A percentile compares a stretch with the other conserved stretches of the same genome.
These are phyloP conservation scores for Xanthoceras sorbifolium DNA, from an alignment of 345 rosid genomes.

Conservation along the genomic window DNA sequence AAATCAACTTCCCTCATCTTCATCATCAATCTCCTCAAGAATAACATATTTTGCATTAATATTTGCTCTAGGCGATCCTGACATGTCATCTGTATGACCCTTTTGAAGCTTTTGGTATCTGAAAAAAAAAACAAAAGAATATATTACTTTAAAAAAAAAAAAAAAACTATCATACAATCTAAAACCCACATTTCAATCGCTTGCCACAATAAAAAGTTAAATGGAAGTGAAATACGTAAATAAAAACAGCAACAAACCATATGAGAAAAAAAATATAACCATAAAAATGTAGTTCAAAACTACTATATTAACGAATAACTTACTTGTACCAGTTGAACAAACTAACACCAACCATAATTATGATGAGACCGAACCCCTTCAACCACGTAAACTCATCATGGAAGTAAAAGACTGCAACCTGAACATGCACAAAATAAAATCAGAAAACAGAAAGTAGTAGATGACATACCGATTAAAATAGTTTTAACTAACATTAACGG, in stretches of 20 bases:
- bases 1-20: slow-evolving; percentile 45
- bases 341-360: slow-evolving; percentile 86
- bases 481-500: neutral
- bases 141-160: neutral
- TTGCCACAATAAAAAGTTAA: neutral
- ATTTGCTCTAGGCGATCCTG: slow-evolving; percentile 26
- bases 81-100: slow-evolving; percentile 39
- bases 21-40: slow-evolving; percentile 84
- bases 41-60: slow-evolving; percentile 74
- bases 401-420: slow-evolving; percentile 99
- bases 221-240: neutral
- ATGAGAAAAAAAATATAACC: neutral
- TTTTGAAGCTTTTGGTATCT: slow-evolving; percentile 76
- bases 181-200: neutral
- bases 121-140: slow-evolving; percentile 11
- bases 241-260: neutral
- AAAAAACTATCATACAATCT: neutral
- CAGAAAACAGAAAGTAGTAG: neutral
- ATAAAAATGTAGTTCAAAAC: neutral
- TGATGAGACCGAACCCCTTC: slow-evolving; percentile 83
- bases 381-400: slow-evolving; percentile 95
- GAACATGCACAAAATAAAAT: slow-evolving; percentile 24
- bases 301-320: slow-evolving; percentile 37
- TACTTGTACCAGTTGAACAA: slow-evolving; percentile 99
- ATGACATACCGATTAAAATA: neutral